A percentile compares a stretch with the other conserved stretches of the same genome.
Evolutionary conservation across 805 yeast species (phyloP).

Genomic region (Alloascoidea africana): DNA sequence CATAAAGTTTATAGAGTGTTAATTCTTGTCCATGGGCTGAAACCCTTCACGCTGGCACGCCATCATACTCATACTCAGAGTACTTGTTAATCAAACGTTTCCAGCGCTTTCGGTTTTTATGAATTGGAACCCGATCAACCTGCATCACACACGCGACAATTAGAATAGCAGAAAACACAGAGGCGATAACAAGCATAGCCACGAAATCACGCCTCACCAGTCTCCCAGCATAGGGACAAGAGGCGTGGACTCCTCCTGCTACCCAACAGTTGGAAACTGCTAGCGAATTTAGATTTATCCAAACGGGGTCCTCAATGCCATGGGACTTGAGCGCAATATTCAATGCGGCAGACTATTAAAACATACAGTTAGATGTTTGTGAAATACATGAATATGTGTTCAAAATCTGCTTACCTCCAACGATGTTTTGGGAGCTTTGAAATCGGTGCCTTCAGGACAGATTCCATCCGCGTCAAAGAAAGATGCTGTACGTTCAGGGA

Average conservation of each 20-base stretch:
- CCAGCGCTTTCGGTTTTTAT: conserved; percentile 54
- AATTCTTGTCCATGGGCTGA: no score
- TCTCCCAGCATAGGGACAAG: conserved; percentile 61
- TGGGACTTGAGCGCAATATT: conserved; percentile 3
- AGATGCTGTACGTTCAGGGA: conserved; percentile 18
- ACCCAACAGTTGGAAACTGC: conserved; percentile 72
- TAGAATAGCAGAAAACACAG: conserved; percentile 39
- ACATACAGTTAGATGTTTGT: conserved; percentile 11
- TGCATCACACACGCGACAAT: conserved; percentile 38
- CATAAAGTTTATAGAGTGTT: no score
- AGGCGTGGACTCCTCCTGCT: conserved; percentile 59
- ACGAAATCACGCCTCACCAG: conserved; percentile 41
- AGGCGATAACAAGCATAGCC: conserved; percentile 52
- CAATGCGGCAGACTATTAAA: conserved; percentile 6
- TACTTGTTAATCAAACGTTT: conserved; percentile 37
- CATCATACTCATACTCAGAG: conserved; percentile 59
- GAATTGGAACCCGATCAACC: conserved; percentile 50
- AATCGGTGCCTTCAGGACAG: conserved; percentile 19
- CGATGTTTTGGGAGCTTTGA: conserved; percentile 36
- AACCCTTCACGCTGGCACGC: conserved; percentile 76
- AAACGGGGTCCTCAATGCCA: conserved; percentile 25
- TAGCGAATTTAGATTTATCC: conserved; percentile 78
- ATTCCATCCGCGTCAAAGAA: conserved; percentile 14
- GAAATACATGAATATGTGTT: conserved; percentile 4
- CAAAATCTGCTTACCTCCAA: conserved; percentile 22